Evolutionary conservation across 306 rosid species (phyloP).

Genomic region (Neltuma alba): DNA sequence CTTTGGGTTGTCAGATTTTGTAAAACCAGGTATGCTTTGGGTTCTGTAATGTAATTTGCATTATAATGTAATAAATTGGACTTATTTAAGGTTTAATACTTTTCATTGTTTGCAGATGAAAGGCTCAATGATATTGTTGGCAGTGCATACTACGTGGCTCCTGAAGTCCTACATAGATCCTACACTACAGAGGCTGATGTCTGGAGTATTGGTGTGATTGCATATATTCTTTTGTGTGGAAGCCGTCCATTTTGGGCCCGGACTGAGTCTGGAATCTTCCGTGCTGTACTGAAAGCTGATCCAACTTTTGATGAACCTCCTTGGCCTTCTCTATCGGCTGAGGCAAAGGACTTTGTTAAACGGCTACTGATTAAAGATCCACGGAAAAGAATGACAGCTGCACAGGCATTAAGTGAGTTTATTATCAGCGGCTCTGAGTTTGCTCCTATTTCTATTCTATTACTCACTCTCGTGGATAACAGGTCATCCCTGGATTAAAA

Average conservation of each 20-base stretch:
- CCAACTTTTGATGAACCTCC: conserved; percentile 90
- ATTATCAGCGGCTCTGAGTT: conserved; percentile 13
- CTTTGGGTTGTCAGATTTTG: conserved; percentile 95
- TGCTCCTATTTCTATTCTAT: conserved; percentile 22
- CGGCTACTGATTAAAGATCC: conserved; percentile 86
- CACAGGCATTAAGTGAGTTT: conserved; percentile 83
- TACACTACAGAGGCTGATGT: conserved; percentile 90
- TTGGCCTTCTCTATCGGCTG: conserved; percentile 86
- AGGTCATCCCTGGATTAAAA: conserved; percentile 95
- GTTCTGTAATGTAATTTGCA: background rate
- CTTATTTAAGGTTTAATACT: conserved; percentile 20
- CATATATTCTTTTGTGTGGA: conserved; percentile 89
- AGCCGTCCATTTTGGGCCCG: conserved; percentile 99
- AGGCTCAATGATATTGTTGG: conserved; percentile 95
- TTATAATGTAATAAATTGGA: conserved; percentile 3
- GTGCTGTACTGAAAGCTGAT: conserved; percentile 85
- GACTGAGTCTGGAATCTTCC: conserved; percentile 93
- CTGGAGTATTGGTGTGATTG: conserved; percentile 97
- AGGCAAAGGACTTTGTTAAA: conserved; percentile 85
- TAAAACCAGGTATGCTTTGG: conserved; percentile 69
- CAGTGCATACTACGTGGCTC: conserved; percentile 98
- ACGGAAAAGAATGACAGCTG: conserved; percentile 89
- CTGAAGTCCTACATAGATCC: conserved; percentile 92
- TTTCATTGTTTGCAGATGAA: conserved; percentile 69
- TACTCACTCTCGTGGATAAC: conserved; percentile 47